These are phyloP conservation scores for Cyclostephanos invisitatus DNA, from an alignment of 108 stramenopile genomes.

Conservation along the genomic window DNA sequence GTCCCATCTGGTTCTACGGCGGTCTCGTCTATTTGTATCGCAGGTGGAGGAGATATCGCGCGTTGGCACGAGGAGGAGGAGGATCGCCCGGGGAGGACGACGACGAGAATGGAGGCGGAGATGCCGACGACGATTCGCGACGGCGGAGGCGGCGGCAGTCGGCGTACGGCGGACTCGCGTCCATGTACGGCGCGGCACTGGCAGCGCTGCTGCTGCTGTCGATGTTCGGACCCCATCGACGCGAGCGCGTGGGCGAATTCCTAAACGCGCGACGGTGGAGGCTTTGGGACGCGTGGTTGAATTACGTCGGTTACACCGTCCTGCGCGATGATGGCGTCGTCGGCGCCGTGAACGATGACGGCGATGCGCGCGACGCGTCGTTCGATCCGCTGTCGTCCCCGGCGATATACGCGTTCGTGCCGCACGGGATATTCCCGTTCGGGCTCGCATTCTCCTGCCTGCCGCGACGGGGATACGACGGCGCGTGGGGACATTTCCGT, in stretches of 20 bases:
- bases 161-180: conserved; percentile 20
- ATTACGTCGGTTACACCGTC: conserved; percentile 77
- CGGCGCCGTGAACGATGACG: background rate
- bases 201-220: conserved; percentile 23
- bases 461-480: conserved; percentile 41
- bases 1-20: conserved; percentile 51
- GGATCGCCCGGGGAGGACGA: background rate
- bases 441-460: conserved; percentile 78
- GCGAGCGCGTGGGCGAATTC: conserved; percentile 45
- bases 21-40: conserved; percentile 35
- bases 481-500: conserved; percentile 72
- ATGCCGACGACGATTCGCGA: conserved; percentile 8
- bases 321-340: conserved; percentile 50
- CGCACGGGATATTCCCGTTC: conserved; percentile 95
- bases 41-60: conserved; percentile 43
- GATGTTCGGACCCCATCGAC: conserved; percentile 75
- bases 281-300: conserved; percentile 80
- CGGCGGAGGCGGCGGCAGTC: conserved; percentile 2
- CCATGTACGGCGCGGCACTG: conserved; percentile 31
- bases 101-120: background rate
- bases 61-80: conserved; percentile 12
- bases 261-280: conserved; percentile 67
- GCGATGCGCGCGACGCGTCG: background rate
- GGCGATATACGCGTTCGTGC: conserved; percentile 83
- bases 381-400: conserved; percentile 47